Conservation (phyloP, 75 land plant species). For the Sequoiadendron giganteum region DNA sequence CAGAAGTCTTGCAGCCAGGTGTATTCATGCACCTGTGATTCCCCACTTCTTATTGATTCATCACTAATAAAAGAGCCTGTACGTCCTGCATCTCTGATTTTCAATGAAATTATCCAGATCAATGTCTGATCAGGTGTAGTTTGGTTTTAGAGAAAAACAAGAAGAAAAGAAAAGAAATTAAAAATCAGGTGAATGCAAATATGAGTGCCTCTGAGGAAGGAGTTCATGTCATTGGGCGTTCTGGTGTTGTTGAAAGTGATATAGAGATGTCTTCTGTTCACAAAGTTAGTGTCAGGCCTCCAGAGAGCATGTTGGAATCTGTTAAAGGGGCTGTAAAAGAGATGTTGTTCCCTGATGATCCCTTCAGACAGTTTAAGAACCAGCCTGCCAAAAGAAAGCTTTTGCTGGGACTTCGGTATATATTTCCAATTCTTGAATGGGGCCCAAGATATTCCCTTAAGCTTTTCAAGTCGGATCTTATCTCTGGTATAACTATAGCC, state of each 20-base stretch:
- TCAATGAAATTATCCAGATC: too few species aligned
- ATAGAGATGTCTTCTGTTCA: background rate
- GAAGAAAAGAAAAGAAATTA: too few species aligned
- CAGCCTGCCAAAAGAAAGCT: conserved; percentile 26
- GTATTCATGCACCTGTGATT: too few species aligned
- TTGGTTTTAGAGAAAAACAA: background rate
- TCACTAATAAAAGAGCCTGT: background rate
- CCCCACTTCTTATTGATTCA: background rate
- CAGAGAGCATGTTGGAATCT: conserved; percentile 24
- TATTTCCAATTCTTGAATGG: conserved; percentile 71
- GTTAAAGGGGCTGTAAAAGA: conserved; percentile 38
- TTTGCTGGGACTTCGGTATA: conserved; percentile 48
- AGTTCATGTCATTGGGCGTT: background rate
- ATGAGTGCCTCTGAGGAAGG: background rate
- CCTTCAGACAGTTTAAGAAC: conserved; percentile 55
- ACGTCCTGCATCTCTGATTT: too few species aligned
- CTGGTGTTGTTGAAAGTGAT: too few species aligned
- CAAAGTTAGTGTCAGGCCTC: conserved; percentile 39
- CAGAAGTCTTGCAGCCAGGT: too few species aligned
- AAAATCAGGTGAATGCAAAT: background rate
- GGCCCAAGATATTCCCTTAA: conserved; percentile 34
- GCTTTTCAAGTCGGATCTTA: conserved; percentile 50
- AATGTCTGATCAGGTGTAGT: too few species aligned
- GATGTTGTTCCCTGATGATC: conserved; percentile 80
- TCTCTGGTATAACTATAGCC: conserved; percentile 71